These are phyloP conservation scores for Saitozyma podzolica DNA, from an alignment of 768 basidiomycete species.

Conservation along the genomic window DNA sequence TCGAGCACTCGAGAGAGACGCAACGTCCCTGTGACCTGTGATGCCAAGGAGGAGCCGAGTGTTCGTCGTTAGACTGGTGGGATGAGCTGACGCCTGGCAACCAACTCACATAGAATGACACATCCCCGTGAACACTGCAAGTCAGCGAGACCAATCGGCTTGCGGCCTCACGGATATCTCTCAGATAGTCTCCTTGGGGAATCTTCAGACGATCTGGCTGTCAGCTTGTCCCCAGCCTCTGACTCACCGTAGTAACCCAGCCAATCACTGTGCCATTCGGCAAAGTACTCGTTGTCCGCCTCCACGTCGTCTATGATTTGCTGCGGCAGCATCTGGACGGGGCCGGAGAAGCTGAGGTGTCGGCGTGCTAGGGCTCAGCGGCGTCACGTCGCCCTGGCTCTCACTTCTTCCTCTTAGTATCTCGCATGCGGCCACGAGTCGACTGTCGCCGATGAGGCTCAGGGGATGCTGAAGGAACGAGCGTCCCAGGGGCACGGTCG, in stretches of 20 bases:
- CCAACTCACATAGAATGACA: constrained; percentile 15
- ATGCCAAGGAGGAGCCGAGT: not conserved
- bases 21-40: not conserved
- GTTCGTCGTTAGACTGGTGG: not conserved
- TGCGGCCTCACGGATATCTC: not conserved
- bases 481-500: constrained; percentile 14
- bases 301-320: constrained; percentile 5
- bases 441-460: constrained; percentile 12
- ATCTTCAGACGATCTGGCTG: constrained; percentile 9
- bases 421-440: constrained; percentile 22
- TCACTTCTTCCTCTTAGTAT: constrained; percentile 14
- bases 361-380: not conserved
- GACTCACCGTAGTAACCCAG: constrained; percentile 27
- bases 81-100: not conserved
- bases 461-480: constrained; percentile 23
- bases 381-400: not conserved
- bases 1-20: not conserved
- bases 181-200: constrained; percentile 10
- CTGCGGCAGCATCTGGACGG: not conserved
- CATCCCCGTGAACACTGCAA: constrained; percentile 10
- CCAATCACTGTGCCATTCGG: constrained; percentile 42
- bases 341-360: constrained; percentile 7
- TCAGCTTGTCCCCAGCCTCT: not conserved
- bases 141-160: not conserved
- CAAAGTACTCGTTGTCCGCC: constrained; percentile 2